phyloP scores from a whole-genome alignment of 2,329 filamentous ascomycete genomes.

The Penicillium olsonii region DNA sequence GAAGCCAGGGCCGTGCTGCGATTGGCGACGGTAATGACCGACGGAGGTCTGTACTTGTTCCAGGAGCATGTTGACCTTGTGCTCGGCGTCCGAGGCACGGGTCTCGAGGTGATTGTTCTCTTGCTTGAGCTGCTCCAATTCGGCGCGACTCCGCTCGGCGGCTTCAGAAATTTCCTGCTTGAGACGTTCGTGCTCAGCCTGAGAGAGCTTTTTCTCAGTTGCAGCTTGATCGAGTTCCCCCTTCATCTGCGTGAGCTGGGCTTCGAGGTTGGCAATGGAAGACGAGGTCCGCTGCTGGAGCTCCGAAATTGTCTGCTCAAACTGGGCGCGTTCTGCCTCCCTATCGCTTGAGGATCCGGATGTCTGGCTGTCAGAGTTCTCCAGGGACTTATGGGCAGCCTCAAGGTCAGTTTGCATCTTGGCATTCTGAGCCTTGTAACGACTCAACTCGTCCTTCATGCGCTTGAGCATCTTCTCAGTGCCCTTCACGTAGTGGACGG shows the following conservation, averaged over 20 bases:
- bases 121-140: slow-evolving; percentile 77
- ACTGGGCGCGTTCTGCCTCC: slow-evolving; percentile 69
- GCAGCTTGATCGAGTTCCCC: slow-evolving; percentile 68
- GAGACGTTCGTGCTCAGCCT: slow-evolving; percentile 56
- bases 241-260: slow-evolving; percentile 67
- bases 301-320: slow-evolving; percentile 68
- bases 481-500: slow-evolving; percentile 96
- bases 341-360: slow-evolving; percentile 61
- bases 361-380: slow-evolving; percentile 38
- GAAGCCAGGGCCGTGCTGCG: slow-evolving; percentile 46
- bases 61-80: slow-evolving; percentile 86
- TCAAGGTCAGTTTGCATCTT: slow-evolving; percentile 82
- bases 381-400: slow-evolving; percentile 59
- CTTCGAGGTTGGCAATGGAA: slow-evolving; percentile 69
- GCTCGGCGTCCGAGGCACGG: slow-evolving; percentile 85
- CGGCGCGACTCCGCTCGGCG: slow-evolving; percentile 59
- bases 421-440: slow-evolving; percentile 83
- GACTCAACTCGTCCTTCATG: slow-evolving; percentile 94
- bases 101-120: slow-evolving; percentile 81
- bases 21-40: slow-evolving; percentile 85
- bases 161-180: slow-evolving; percentile 59
- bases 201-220: slow-evolving; percentile 68
- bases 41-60: slow-evolving; percentile 94
- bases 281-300: slow-evolving; percentile 69
- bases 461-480: slow-evolving; percentile 99